Percentiles rank a stretch among this genome's conserved stretches.
Conservation (phyloP, 129 eudicot genomes). For the Lactuca sativa region DNA sequence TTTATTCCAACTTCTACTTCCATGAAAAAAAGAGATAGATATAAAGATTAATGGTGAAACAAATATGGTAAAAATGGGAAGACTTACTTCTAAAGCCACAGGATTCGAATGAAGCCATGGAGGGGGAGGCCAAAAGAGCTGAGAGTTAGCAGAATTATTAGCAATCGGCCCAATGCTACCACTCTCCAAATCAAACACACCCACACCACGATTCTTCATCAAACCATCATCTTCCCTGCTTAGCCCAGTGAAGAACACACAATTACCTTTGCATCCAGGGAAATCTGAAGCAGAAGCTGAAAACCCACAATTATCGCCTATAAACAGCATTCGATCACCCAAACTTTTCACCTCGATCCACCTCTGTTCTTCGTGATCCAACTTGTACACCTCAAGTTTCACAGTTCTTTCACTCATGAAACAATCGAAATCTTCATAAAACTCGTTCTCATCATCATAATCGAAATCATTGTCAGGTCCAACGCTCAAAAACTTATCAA, state of each 20-base stretch:
- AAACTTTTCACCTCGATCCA: slow-evolving; percentile 72
- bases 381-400: slow-evolving; percentile 68
- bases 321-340: slow-evolving; percentile 70
- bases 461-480: slow-evolving; percentile 69
- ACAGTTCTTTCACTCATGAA: slow-evolving; percentile 75
- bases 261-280: slow-evolving; percentile 60
- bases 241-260: slow-evolving; percentile 68
- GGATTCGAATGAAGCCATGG: slow-evolving; percentile 57
- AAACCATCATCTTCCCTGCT: slow-evolving; percentile 63
- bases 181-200: slow-evolving; percentile 81
- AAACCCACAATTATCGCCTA: slow-evolving; percentile 84
- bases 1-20: background rate
- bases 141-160: slow-evolving; percentile 46
- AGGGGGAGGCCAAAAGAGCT: slow-evolving; percentile 92
- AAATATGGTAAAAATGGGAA: background rate
- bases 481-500: slow-evolving; percentile 68
- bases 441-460: slow-evolving; percentile 55
- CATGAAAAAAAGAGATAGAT: background rate
- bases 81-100: slow-evolving; percentile 54
- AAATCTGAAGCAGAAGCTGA: slow-evolving; percentile 59
- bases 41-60: background rate
- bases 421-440: slow-evolving; percentile 80
- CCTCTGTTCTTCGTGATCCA: slow-evolving; percentile 42
- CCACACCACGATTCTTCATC: slow-evolving; percentile 51
- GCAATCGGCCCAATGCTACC: slow-evolving; percentile 62